phyloP scores from a whole-genome alignment of 306 rosid genomes.

The Medicago lupulina region DNA sequence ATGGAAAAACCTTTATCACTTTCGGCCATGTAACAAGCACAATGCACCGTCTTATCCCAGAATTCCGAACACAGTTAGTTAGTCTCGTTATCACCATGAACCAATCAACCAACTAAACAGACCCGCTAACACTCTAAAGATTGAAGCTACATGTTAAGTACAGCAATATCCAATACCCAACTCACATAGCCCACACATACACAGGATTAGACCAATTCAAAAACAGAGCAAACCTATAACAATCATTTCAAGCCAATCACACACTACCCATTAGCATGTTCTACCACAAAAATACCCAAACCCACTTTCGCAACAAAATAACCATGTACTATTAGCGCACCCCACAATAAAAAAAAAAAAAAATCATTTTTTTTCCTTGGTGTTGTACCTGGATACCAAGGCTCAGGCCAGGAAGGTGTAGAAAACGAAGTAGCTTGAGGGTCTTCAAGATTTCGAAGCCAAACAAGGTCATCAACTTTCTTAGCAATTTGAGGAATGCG shows the following conservation, averaged over 20 bases:
- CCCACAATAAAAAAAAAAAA: conserved; percentile 25
- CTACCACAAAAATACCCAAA: background rate
- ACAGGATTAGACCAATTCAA: conserved; percentile 1
- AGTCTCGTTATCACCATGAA: conserved; percentile 5
- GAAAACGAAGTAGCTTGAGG: conserved; percentile 60
- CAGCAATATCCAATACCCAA: background rate
- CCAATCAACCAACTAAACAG: conserved; percentile 24
- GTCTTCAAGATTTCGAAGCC: conserved; percentile 87
- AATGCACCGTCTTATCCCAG: conserved; percentile 1
- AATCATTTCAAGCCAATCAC: background rate
- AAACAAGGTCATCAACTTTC: conserved; percentile 65
- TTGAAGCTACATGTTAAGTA: background rate
- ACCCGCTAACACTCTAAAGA: background rate
- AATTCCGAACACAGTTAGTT: background rate
- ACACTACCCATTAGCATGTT: background rate
- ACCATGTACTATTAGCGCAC: background rate
- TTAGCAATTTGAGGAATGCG: conserved; percentile 68
- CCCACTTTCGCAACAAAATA: conserved; percentile 17
- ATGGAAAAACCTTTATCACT: background rate
- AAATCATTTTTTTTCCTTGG: background rate
- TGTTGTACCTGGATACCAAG: conserved; percentile 74
- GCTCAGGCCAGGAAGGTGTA: conserved; percentile 73
- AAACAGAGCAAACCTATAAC: background rate
- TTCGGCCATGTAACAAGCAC: background rate
- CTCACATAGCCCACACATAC: background rate